phyloP scores from a whole-genome alignment of 2,329 filamentous ascomycete genomes.

The Bipolaris sorokiniana region DNA sequence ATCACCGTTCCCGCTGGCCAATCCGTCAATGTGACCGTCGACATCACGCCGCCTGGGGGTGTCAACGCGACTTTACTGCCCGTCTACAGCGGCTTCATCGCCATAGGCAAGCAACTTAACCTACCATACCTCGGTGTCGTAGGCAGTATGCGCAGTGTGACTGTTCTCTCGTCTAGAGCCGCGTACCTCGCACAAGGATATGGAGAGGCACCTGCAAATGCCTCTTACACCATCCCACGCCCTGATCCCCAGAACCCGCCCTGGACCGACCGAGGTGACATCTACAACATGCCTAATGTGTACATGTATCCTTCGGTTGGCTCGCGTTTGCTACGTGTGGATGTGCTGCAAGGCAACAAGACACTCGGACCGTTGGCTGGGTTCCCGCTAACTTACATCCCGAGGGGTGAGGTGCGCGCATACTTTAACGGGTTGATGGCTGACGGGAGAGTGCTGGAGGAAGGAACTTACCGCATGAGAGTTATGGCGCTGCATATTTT shows the following conservation, averaged over 20 bases:
- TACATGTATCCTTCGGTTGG: not conserved
- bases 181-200: slow-evolving; percentile 21
- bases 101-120: slow-evolving; percentile 14
- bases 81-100: slow-evolving; percentile 32
- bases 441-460: slow-evolving; percentile 19
- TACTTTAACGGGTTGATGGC: slow-evolving; percentile 25
- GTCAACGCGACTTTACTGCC: slow-evolving; percentile 25
- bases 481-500: slow-evolving; percentile 21
- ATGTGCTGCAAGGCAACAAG: slow-evolving; percentile 13
- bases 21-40: not conserved
- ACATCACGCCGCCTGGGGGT: not conserved
- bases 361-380: slow-evolving; percentile 13
- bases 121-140: slow-evolving; percentile 32
- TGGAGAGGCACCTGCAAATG: slow-evolving; percentile 11
- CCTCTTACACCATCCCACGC: slow-evolving; percentile 16
- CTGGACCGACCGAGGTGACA: slow-evolving; percentile 4
- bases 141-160: slow-evolving; percentile 21
- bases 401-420: slow-evolving; percentile 1
- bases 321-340: slow-evolving; percentile 9
- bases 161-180: slow-evolving; percentile 2
- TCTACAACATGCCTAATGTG: slow-evolving; percentile 1
- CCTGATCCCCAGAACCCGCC: slow-evolving; percentile 19
- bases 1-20: slow-evolving; percentile 28
- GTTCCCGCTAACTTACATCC: slow-evolving; percentile 14
- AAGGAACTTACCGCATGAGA: slow-evolving; percentile 21